These are phyloP conservation scores for Dactylis glomerata DNA, from an alignment of 176 grass and related monocot species.

Conservation along the genomic window DNA sequence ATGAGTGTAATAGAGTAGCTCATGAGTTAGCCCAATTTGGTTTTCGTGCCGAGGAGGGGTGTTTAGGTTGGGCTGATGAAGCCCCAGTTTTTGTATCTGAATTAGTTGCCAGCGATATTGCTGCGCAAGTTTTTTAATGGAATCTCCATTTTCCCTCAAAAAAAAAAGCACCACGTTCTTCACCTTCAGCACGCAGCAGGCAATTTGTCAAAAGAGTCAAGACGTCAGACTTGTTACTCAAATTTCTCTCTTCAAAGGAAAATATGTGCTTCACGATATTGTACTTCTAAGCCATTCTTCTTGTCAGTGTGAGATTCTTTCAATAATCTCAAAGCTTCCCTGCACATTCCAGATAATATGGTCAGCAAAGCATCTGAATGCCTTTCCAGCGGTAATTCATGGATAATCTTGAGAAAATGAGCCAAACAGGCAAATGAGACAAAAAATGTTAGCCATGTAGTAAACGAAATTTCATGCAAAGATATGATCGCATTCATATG, in stretches of 20 bases:
- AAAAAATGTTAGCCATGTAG: not conserved
- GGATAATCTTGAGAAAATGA: not conserved
- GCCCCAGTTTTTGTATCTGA: too few species aligned
- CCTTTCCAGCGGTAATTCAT: not conserved
- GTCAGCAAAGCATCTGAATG: not conserved
- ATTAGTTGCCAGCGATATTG: too few species aligned
- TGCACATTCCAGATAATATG: not conserved
- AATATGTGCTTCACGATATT: not conserved
- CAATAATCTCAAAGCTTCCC: not conserved
- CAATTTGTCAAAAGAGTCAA: not conserved
- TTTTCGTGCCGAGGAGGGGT: too few species aligned
- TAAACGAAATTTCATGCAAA: not conserved
- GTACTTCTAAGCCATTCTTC: not conserved
- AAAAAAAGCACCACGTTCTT: not conserved
- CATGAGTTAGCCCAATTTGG: too few species aligned
- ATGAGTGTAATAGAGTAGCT: too few species aligned
- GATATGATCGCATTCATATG: not conserved
- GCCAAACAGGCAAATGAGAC: not conserved
- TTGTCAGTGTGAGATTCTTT: not conserved
- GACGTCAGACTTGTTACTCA: not conserved
- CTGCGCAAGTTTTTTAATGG: too few species aligned
- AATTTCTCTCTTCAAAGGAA: not conserved
- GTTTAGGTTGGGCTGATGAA: too few species aligned
- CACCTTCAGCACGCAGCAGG: not conserved
- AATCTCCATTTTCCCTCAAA: too few species aligned